These are phyloP conservation scores for Malassezia dermatis DNA, from an alignment of 1,284 basidiomycete species.

Conservation along the genomic window DNA sequence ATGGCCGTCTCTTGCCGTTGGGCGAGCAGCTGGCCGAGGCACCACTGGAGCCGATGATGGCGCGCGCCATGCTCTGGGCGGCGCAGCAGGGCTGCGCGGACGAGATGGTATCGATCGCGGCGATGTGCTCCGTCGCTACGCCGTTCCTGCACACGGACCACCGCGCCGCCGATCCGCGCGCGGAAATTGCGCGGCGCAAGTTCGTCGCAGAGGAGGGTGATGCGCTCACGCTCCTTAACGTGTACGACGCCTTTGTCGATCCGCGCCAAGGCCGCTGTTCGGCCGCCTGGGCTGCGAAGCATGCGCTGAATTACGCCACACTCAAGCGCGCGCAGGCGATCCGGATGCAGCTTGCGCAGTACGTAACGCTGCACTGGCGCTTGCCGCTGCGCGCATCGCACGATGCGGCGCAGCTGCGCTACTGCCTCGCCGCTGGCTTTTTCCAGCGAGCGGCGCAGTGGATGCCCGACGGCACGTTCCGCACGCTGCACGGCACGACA, in stretches of 20 bases:
- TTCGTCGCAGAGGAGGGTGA: constrained; percentile 97
- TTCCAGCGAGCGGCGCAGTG: constrained; percentile 86
- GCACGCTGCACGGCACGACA: constrained; percentile 60
- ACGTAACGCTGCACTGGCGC: constrained; percentile 56
- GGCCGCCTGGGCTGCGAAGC: constrained; percentile 82
- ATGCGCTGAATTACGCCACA: constrained; percentile 80
- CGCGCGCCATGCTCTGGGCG: constrained; percentile 58
- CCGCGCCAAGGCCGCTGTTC: constrained; percentile 61
- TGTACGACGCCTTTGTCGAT: constrained; percentile 78
- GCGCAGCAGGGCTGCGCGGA: constrained; percentile 74
- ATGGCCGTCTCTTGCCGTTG: constrained; percentile 52
- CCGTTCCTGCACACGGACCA: constrained; percentile 22
- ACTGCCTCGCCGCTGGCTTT: constrained; percentile 80
- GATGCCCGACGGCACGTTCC: constrained; percentile 78
- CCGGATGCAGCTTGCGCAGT: constrained; percentile 79
- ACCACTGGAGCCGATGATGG: constrained; percentile 55
- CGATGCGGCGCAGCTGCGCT: constrained; percentile 62
- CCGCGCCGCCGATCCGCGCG: constrained; percentile 13
- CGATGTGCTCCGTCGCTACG: constrained; percentile 64
- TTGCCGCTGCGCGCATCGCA: constrained; percentile 1
- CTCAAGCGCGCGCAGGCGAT: constrained; percentile 85
- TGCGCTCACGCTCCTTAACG: constrained; percentile 79
- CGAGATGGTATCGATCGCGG: constrained; percentile 86
- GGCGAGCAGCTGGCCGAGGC: constrained; percentile 55
- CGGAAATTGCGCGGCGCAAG: constrained; percentile 73